Percentiles rank a stretch among this genome's conserved stretches.
Conservation (phyloP, 306 rosid species). For the Prunus fruticosa region DNA sequence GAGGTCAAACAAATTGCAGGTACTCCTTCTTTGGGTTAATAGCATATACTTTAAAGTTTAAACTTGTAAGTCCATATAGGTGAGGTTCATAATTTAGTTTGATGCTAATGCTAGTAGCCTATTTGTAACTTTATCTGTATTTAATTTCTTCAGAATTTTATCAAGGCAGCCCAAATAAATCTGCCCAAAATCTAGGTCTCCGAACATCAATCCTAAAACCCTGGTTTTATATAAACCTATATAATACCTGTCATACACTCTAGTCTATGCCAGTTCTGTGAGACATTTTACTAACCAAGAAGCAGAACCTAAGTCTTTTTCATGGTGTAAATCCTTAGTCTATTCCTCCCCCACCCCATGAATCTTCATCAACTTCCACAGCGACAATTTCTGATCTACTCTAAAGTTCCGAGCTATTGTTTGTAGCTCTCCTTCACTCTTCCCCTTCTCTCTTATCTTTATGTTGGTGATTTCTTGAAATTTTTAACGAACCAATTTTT, state of each 20-base stretch:
- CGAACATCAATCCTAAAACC: background rate
- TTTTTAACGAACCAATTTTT: background rate
- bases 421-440: background rate
- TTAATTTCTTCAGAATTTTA: background rate
- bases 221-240: background rate
- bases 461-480: background rate
- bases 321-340: background rate
- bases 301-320: background rate
- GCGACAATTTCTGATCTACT: too few relatives aligned
- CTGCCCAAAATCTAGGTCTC: background rate
- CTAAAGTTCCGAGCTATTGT: background rate
- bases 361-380: background rate
- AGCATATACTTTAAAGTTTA: background rate
- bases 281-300: background rate
- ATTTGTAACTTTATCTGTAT: background rate
- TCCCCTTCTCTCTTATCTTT: background rate
- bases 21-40: slow-evolving; percentile 10
- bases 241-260: background rate
- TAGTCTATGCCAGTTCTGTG: background rate
- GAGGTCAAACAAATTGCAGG: slow-evolving; percentile 97
- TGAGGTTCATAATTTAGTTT: background rate
- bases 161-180: background rate
- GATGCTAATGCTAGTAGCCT: background rate
- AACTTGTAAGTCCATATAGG: background rate
- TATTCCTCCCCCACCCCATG: background rate